Evolutionary conservation across 164 flowering plant species (phyloP), one percentile per base, ranked within the genome.

Genomic region (Warburgia ugandensis): DNA sequence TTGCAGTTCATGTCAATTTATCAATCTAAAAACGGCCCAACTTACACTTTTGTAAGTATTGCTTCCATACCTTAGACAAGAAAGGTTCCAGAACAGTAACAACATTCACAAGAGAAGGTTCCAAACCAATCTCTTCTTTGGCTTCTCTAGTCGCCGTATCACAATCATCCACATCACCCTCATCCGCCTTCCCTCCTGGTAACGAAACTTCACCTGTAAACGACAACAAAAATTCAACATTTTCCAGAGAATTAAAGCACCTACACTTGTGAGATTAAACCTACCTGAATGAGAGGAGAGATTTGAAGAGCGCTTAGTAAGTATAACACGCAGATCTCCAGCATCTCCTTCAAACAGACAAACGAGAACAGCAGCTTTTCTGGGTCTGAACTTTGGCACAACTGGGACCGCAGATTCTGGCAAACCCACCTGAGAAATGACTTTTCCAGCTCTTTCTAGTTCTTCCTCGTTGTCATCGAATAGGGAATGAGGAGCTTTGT

Each of bases 101-200:
- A 53, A 82, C 74, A 63, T 76, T 48, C 8, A 90, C 97, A 52
- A 79, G 80, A 10, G 88, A 73, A 61, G 94, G 94, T 31, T 86
- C 94, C 66, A 90, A 70, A 16, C 95, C 95, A 40, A 86, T 90
- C 71, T 90, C 95, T 68, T 90, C 97, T 19, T 79, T 63, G 5
- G 97, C 94, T 64, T 90, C 97, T 21, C 95, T 79, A 12, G 68
- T 66, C 0, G 97, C 94, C 0, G 97, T 86, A 31, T 64, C 77
- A 6, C 52, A 64, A 69, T 90, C 95, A 56, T 75, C 77, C 21
- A 58, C 68, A 60, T 91, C 98, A 7, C 81, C 79, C 45, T 86
- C 97, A 20, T 89, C 95, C 21, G 74, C 67, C 58, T 78, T 83
- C 45, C 98, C 95, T 35, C 96, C 95, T n/a, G n/a, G n/a, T n/a